Percentiles rank a stretch among this genome's conserved stretches.
These are phyloP conservation scores for Chionographis japonica DNA, from an alignment of 106 monocot species.

Conservation along the genomic window DNA sequence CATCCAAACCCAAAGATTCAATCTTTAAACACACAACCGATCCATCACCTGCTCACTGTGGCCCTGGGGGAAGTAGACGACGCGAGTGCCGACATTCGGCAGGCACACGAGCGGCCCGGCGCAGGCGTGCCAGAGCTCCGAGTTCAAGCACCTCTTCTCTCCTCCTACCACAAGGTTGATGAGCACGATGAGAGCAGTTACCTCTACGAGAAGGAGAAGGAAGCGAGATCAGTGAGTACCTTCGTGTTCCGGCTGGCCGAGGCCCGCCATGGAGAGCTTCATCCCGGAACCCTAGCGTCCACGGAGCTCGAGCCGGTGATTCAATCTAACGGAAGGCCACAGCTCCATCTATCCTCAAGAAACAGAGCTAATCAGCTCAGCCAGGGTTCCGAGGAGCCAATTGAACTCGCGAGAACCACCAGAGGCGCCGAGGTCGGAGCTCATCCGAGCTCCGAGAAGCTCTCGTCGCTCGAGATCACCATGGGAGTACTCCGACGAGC, in stretches of 20 bases:
- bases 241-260: conserved; percentile 34
- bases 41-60: conserved; percentile 81
- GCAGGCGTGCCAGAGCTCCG: conserved; percentile 91
- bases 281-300: conserved; percentile 11
- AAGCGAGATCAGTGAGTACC: conserved; percentile 13
- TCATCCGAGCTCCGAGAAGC: conserved; percentile 40
- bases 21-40: not conserved
- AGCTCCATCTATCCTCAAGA: not conserved
- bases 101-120: conserved; percentile 87
- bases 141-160: conserved; percentile 80
- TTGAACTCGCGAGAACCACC: not conserved
- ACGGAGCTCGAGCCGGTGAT: not conserved
- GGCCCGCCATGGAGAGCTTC: conserved; percentile 43
- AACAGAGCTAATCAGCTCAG: not conserved
- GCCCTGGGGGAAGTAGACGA: conserved; percentile 89
- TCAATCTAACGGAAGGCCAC: not conserved
- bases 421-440: not conserved
- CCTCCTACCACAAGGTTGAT: conserved; percentile 25
- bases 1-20: conserved; percentile 7
- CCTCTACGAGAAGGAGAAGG: not conserved
- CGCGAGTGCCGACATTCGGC: conserved; percentile 69
- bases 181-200: not conserved
- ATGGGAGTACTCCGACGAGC: conserved; percentile 6
- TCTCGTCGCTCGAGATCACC: conserved; percentile 27
- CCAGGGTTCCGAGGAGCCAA: not conserved